Base-by-base conservation (phyloP, 441 rosid genomes). In the Populus trichocarpa region DNA sequence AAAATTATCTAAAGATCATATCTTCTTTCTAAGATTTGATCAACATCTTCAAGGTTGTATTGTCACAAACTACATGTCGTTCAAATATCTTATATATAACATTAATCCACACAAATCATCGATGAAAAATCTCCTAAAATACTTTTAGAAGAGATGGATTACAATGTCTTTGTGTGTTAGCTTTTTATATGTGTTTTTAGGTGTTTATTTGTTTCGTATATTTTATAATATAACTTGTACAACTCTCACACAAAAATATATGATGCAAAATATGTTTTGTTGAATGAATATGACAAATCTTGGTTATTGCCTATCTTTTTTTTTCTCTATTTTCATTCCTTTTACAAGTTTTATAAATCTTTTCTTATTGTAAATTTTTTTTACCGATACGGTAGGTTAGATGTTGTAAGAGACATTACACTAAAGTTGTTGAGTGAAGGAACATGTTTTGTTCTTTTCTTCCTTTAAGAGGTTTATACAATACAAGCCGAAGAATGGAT, bases 401-500 rank as follows among this genome's bases (percentile, higher is more conserved):
- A 66, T 77, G 82, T 38, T 46, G 71, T 64, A 69, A 3, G 77
- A 33, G 75, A 75, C 76, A 36, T 72, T 70, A 67, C 35, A 32
- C 59, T 71, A 57, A 68, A 68, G 71, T 5, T 72, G 71, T n/a
- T 40, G 8, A 66, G 71, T 30, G 77, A 73, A 32, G 75, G 61
- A 64, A 38, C 25, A 4, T 30, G 25, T 30, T 76, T 64, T 79
- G 78, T 73, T 78, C 11, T 69, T 36, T 69, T 63, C 1, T 76
- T 79, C 80, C 20, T 20, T 75, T 72, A 68, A 75, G 20, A 73
- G 71, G 23, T 28, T 22, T 10, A 67, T 46, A 4, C n/a, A 69
- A 25, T 83, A 33, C 8, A 76, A 9, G 28, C 77, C 65, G 59
- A 8, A 67, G n/a, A 6, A 64, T 79, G 77, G 84, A 76, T 30